These are phyloP conservation scores for Bolboschoenoplectus hybrid DNA, from an alignment of 202 grass and related monocot species.

Conservation along the genomic window DNA sequence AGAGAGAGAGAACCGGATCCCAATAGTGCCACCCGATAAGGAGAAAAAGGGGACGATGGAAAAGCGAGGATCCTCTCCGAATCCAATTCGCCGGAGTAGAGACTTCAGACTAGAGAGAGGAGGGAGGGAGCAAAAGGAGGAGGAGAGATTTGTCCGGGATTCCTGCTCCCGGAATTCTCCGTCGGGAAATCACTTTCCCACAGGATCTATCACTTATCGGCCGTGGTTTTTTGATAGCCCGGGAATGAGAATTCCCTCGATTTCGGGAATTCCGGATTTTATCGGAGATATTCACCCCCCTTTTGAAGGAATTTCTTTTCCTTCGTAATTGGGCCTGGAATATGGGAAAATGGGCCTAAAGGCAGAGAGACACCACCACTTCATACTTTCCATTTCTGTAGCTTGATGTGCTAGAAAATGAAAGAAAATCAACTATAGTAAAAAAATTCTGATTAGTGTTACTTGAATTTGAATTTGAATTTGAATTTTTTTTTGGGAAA, in stretches of 20 bases:
- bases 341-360: not conserved
- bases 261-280: not conserved
- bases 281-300: not conserved
- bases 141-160: not conserved
- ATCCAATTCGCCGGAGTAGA: conserved; percentile 3
- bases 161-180: not conserved
- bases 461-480: not conserved
- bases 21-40: not conserved
- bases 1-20: not conserved
- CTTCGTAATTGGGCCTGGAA: not conserved
- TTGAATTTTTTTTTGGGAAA: not conserved
- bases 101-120: not conserved
- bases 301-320: not conserved
- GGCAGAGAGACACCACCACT: not conserved
- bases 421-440: not conserved
- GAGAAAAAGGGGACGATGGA: not conserved
- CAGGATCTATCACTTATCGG: not conserved
- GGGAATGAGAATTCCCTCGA: not conserved
- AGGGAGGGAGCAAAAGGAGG: not conserved
- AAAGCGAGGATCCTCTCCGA: not conserved
- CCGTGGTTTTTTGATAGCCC: not conserved
- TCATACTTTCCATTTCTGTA: not conserved
- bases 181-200: conserved; percentile 15
- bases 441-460: not conserved
- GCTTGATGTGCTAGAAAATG: not conserved